Conservation (phyloP, 1,139 yeast species). For the Candida albicans region DNA sequence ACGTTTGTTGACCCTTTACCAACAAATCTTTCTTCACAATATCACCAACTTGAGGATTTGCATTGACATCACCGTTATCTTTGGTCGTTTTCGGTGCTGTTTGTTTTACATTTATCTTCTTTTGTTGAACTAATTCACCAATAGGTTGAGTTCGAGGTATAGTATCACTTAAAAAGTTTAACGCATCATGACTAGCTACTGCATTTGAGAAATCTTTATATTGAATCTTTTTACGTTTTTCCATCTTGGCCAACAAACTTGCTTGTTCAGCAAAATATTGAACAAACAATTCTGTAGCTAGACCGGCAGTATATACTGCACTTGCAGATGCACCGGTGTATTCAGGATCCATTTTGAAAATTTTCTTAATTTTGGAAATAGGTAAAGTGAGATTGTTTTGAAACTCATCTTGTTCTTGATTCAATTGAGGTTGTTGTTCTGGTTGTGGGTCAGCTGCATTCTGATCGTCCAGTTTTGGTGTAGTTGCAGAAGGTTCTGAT, state of each 20-base stretch:
- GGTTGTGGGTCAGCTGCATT: slow-evolving; percentile 12
- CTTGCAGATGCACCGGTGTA: slow-evolving; percentile 72
- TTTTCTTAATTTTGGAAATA: slow-evolving; percentile 75
- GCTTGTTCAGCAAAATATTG: slow-evolving; percentile 84
- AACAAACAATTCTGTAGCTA: slow-evolving; percentile 84
- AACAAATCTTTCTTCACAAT: slow-evolving; percentile 15
- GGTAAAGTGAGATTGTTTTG: slow-evolving; percentile 49
- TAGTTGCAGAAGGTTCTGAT: slow-evolving; percentile 16
- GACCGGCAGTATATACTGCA: slow-evolving; percentile 81
- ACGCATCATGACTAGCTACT: slow-evolving; percentile 63
- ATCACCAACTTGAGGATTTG: slow-evolving; percentile 5
- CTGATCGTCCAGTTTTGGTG: slow-evolving; percentile 18
- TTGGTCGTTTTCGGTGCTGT: not conserved
- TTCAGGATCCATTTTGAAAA: slow-evolving; percentile 85
- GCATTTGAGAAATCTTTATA: slow-evolving; percentile 79
- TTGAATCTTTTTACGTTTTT: slow-evolving; percentile 65
- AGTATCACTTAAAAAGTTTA: slow-evolving; percentile 67
- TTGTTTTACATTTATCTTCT: slow-evolving; percentile 37
- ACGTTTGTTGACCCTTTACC: slow-evolving; percentile 41
- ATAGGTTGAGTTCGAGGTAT: slow-evolving; percentile 64
- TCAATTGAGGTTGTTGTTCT: slow-evolving; percentile 22
- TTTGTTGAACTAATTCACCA: slow-evolving; percentile 49
- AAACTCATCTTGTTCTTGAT: slow-evolving; percentile 8
- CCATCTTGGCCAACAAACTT: slow-evolving; percentile 62
- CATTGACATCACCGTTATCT: slow-evolving; percentile 10